Conservation (phyloP, 805 yeast species). For the Maudiozyma pseudohumilis region DNA sequence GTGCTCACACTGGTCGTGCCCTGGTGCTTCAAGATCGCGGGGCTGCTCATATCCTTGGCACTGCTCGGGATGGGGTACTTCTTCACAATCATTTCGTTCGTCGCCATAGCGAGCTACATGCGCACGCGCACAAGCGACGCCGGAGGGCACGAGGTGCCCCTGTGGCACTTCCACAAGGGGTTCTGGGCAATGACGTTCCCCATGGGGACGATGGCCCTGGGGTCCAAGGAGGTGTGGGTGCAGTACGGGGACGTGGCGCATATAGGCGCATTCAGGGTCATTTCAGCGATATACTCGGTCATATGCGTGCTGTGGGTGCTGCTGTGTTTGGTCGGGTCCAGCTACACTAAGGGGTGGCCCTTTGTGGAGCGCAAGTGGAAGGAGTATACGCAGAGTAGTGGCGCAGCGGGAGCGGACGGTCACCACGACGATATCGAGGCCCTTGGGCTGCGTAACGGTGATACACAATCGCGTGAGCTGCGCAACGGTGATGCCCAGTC, state of each 20-base stretch:
- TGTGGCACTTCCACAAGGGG: slow-evolving; percentile 36
- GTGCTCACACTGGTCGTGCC: slow-evolving; percentile 20
- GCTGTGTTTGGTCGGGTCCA: slow-evolving; percentile 29
- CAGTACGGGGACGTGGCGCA: slow-evolving; percentile 32
- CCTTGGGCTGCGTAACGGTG: too few relatives aligned
- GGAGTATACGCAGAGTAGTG: too few relatives aligned
- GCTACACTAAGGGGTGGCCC: background rate
- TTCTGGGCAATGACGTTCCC: slow-evolving; percentile 92
- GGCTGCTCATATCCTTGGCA: slow-evolving; percentile 35
- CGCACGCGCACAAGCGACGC: slow-evolving; percentile 9
- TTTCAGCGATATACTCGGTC: slow-evolving; percentile 52
- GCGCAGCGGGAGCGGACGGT: too few relatives aligned
- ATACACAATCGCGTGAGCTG: too few relatives aligned
- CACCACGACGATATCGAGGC: background rate
- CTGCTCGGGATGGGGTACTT: slow-evolving; percentile 49
- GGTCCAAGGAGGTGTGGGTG: slow-evolving; percentile 42
- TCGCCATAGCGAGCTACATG: slow-evolving; percentile 19
- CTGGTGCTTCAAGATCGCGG: slow-evolving; percentile 26
- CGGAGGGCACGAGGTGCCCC: slow-evolving; percentile 15
- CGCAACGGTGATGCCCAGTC: too few relatives aligned
- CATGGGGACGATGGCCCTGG: slow-evolving; percentile 67
- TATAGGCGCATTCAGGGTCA: slow-evolving; percentile 47
- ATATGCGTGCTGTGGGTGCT: slow-evolving; percentile 39
- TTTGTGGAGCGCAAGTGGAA: background rate
- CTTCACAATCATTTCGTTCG: slow-evolving; percentile 38